Evolutionary conservation across 805 yeast species (phyloP).

Genomic region (Wickerhamomyces strasburgensis): DNA sequence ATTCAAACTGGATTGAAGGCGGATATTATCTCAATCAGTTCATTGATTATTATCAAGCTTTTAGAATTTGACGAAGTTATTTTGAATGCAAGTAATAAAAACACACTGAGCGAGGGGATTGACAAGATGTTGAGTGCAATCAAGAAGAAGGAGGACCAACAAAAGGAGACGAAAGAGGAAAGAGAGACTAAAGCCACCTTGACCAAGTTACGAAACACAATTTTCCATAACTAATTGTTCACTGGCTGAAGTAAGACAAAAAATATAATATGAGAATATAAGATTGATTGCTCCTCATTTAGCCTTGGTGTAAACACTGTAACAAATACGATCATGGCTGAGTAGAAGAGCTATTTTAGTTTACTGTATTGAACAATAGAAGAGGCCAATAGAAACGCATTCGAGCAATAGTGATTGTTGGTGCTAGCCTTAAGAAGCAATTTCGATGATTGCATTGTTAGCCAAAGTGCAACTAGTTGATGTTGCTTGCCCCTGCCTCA

Average conservation of each 20-base stretch:
- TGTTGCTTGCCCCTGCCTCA: too few relatives aligned
- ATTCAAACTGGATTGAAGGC: slow-evolving; percentile 36
- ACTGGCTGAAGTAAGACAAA: not conserved
- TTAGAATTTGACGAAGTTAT: slow-evolving; percentile 25
- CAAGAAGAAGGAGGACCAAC: slow-evolving; percentile 26
- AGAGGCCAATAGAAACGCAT: too few relatives aligned
- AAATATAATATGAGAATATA: slow-evolving; percentile 1
- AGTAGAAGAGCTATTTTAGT: too few relatives aligned
- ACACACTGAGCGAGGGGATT: slow-evolving; percentile 20
- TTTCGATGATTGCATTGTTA: too few relatives aligned
- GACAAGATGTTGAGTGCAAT: slow-evolving; percentile 24
- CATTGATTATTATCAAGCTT: slow-evolving; percentile 23
- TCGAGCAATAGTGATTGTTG: too few relatives aligned
- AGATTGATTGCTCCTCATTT: too few relatives aligned
- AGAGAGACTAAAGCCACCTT: slow-evolving; percentile 24
- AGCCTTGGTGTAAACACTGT: too few relatives aligned
- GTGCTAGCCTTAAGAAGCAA: too few relatives aligned
- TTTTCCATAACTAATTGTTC: slow-evolving; percentile 4
- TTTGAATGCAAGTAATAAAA: slow-evolving; percentile 14
- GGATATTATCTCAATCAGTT: slow-evolving; percentile 25
- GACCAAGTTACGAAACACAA: slow-evolving; percentile 19
- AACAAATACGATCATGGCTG: too few relatives aligned
- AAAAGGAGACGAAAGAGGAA: slow-evolving; percentile 27
- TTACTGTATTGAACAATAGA: too few relatives aligned
- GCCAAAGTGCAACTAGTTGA: too few relatives aligned